Conservation (phyloP, 1,284 basidiomycete genomes). For the Cutaneotrichosporon sp. region DNA sequence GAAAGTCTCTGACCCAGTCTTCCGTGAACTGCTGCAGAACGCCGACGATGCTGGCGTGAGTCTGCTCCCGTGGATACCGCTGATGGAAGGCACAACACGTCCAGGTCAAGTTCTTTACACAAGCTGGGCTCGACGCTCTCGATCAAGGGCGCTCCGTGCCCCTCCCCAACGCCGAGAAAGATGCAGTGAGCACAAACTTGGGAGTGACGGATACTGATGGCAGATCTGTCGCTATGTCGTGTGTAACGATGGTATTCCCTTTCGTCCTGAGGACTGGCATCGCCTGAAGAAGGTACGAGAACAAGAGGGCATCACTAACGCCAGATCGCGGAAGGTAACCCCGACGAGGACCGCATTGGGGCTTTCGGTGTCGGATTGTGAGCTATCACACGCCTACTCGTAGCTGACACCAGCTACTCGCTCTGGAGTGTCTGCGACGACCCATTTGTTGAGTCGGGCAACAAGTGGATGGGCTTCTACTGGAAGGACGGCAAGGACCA, state of each 20-base stretch:
- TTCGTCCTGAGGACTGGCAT: slow-evolving; percentile 75
- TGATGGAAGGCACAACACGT: slow-evolving; percentile 59
- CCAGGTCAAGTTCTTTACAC: slow-evolving; percentile 75
- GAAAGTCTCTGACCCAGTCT: no score
- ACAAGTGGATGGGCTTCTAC: slow-evolving; percentile 92
- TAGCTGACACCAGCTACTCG: slow-evolving; percentile 44
- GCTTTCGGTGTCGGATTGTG: slow-evolving; percentile 25
- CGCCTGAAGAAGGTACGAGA: slow-evolving; percentile 63
- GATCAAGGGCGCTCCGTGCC: slow-evolving; percentile 30
- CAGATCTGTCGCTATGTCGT: slow-evolving; percentile 56
- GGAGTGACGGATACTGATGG: no score
- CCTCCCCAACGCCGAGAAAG: slow-evolving; percentile 60
- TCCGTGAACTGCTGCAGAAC: slow-evolving; percentile 87
- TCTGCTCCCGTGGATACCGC: background rate
- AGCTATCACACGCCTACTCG: background rate
- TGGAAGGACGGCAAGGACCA: slow-evolving; percentile 90
- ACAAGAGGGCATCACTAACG: background rate
- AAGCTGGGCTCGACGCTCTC: slow-evolving; percentile 54
- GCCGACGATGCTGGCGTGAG: slow-evolving; percentile 78
- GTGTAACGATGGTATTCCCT: slow-evolving; percentile 78
- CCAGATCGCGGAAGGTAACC: slow-evolving; percentile 52
- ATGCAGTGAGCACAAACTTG: slow-evolving; percentile 51
- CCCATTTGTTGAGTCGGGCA: slow-evolving; percentile 85
- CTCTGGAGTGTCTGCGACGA: slow-evolving; percentile 61
- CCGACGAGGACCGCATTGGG: slow-evolving; percentile 54